Conservation (phyloP, 2,329 filamentous ascomycete species). For the Corynespora cassiicola region DNA sequence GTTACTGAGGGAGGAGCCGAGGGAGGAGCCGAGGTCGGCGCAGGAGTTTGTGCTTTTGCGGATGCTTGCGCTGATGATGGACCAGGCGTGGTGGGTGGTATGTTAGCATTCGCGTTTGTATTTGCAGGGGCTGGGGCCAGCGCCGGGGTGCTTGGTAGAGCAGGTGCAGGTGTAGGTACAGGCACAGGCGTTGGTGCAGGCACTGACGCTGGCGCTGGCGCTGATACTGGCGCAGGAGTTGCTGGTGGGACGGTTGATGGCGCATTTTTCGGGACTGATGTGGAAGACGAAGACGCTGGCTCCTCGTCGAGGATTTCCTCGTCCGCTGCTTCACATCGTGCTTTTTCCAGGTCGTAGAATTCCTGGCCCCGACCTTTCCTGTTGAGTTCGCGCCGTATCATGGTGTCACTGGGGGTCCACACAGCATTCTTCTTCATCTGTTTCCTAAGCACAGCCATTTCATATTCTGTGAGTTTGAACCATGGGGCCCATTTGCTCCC, state of each 20-base stretch:
- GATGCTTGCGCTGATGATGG: not conserved
- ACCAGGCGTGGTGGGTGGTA: not conserved
- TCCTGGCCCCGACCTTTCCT: constrained; percentile 65
- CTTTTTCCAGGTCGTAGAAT: constrained; percentile 63
- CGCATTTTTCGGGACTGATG: not conserved
- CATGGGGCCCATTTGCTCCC: constrained; percentile 69
- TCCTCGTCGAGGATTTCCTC: constrained; percentile 67
- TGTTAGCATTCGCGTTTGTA: no score
- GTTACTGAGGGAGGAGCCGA: not conserved
- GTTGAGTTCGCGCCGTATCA: constrained; percentile 82
- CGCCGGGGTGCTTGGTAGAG: not conserved
- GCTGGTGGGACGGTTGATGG: not conserved
- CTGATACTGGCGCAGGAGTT: not conserved
- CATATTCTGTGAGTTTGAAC: constrained; percentile 70
- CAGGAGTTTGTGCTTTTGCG: not conserved
- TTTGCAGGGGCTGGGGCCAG: not conserved
- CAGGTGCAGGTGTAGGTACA: constrained; percentile 16
- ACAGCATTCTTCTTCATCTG: constrained; percentile 92
- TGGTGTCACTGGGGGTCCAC: constrained; percentile 84
- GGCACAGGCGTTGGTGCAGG: constrained; percentile 17
- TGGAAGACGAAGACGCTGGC: constrained; percentile 22
- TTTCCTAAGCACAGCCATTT: constrained; percentile 76
- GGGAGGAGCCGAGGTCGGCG: not conserved
- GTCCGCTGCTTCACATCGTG: constrained; percentile 65
- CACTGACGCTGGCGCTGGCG: constrained; percentile 12